Evolutionary conservation across 257 asterid species (phyloP).

Genomic region (Primulina huaijiensis): DNA sequence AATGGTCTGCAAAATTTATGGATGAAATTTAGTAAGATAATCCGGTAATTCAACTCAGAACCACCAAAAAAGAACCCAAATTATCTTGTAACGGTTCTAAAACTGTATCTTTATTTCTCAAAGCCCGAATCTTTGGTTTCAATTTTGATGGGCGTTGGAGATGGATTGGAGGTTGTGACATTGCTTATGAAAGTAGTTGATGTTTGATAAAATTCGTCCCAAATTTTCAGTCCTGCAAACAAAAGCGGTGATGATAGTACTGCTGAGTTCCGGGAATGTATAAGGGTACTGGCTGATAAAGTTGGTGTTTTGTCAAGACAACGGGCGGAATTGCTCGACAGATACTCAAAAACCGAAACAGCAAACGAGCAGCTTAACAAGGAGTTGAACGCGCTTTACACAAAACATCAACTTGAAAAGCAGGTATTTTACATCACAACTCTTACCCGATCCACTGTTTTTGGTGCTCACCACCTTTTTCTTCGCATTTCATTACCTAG

Average conservation of each 20-base stretch:
- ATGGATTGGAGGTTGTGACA: constrained; percentile 3
- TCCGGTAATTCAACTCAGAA: neutral
- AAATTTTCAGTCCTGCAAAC: constrained; percentile 48
- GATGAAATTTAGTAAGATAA: no score
- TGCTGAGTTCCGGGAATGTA: constrained; percentile 73
- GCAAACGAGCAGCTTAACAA: constrained; percentile 54
- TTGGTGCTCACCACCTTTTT: neutral
- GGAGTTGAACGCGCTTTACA: constrained; percentile 73
- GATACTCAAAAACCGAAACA: constrained; percentile 74
- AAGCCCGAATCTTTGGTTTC: neutral
- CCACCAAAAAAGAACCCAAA: neutral
- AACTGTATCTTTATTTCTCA: neutral
- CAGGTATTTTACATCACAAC: constrained; percentile 47
- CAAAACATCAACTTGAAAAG: constrained; percentile 84
- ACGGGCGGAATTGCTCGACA: constrained; percentile 61
- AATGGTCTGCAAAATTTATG: neutral
- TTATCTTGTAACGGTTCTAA: neutral
- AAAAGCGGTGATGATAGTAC: constrained; percentile 74
- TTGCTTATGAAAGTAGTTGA: constrained; percentile 11
- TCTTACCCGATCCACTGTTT: neutral
- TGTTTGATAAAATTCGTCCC: constrained; percentile 20
- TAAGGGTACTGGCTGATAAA: constrained; percentile 81
- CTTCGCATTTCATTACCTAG: neutral
- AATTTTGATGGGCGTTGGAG: neutral
- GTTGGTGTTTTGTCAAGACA: constrained; percentile 65